A percentile compares a stretch with the other conserved stretches of the same genome.
These are phyloP conservation scores for Trichoderma breve DNA, from an alignment of 2,329 filamentous ascomycete species.

Conservation along the genomic window DNA sequence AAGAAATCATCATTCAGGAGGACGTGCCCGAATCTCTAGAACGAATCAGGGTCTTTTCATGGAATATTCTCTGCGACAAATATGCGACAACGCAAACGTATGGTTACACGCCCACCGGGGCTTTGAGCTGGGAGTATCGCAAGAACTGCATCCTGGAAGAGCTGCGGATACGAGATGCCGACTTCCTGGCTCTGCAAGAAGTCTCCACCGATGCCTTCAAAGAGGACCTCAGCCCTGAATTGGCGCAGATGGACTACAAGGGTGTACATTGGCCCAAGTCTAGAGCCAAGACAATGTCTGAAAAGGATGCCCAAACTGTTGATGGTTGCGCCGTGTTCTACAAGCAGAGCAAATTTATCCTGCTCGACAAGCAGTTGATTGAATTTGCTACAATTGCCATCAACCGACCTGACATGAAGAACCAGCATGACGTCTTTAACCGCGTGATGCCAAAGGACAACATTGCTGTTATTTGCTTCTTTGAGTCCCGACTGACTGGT, in stretches of 20 bases:
- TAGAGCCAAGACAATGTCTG: constrained; percentile 85
- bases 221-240: constrained; percentile 81
- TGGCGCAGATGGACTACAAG: constrained; percentile 87
- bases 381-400: constrained; percentile 92
- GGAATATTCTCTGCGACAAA: constrained; percentile 94
- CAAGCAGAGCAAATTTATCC: constrained; percentile 89
- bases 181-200: constrained; percentile 91
- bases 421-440: constrained; percentile 96
- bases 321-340: constrained; percentile 97
- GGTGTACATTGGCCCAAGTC: constrained; percentile 91
- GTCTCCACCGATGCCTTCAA: constrained; percentile 90
- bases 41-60: constrained; percentile 81
- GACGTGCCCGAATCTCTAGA: constrained; percentile 60
- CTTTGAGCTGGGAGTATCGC: constrained; percentile 83
- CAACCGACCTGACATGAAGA: constrained; percentile 94
- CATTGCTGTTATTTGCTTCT: constrained; percentile 86
- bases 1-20: constrained; percentile 74
- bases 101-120: constrained; percentile 82
- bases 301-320: constrained; percentile 83
- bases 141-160: constrained; percentile 81
- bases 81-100: constrained; percentile 84
- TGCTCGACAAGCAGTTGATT: constrained; percentile 91
- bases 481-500: constrained; percentile 90
- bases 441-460: constrained; percentile 98
- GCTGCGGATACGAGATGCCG: constrained; percentile 73